Conservation (phyloP, 2,329 filamentous ascomycete genomes). For the Fusarium napiforme region DNA sequence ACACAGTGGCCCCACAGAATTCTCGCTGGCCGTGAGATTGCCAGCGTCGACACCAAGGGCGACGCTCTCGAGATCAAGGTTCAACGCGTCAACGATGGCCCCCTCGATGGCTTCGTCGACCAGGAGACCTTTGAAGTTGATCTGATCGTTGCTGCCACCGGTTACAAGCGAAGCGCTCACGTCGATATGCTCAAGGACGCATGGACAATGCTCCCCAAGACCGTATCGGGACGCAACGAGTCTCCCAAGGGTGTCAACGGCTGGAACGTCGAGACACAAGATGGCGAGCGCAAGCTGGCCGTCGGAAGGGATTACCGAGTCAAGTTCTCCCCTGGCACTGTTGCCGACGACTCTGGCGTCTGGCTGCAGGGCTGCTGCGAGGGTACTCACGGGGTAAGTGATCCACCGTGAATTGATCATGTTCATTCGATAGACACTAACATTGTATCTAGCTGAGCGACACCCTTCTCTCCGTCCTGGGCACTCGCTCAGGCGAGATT, state of each 20-base stretch:
- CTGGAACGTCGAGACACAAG: constrained; percentile 54
- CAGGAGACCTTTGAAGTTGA: constrained; percentile 78
- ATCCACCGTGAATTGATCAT: not conserved
- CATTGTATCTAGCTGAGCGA: constrained; percentile 72
- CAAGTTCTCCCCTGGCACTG: constrained; percentile 72
- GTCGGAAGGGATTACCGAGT: constrained; percentile 85
- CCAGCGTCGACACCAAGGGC: constrained; percentile 64
- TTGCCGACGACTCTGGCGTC: constrained; percentile 79
- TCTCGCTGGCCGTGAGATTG: constrained; percentile 73
- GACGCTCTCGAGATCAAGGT: constrained; percentile 70
- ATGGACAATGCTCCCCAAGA: constrained; percentile 71
- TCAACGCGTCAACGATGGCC: constrained; percentile 56
- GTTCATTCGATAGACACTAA: constrained; percentile 32
- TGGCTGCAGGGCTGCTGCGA: constrained; percentile 97
- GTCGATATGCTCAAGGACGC: constrained; percentile 78
- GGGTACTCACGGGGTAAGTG: constrained; percentile 86
- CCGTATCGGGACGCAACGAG: constrained; percentile 44
- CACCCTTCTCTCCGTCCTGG: constrained; percentile 81
- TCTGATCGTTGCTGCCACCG: constrained; percentile 86
- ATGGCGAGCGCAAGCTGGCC: constrained; percentile 63
- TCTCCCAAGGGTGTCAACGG: constrained; percentile 52
- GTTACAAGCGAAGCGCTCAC: constrained; percentile 83
- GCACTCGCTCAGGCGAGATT: constrained; percentile 80
- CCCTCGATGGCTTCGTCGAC: constrained; percentile 55
- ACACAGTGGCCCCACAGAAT: constrained; percentile 85